Base-by-base conservation (phyloP, 139 green algal species). In the Chlorella sp. region DNA sequence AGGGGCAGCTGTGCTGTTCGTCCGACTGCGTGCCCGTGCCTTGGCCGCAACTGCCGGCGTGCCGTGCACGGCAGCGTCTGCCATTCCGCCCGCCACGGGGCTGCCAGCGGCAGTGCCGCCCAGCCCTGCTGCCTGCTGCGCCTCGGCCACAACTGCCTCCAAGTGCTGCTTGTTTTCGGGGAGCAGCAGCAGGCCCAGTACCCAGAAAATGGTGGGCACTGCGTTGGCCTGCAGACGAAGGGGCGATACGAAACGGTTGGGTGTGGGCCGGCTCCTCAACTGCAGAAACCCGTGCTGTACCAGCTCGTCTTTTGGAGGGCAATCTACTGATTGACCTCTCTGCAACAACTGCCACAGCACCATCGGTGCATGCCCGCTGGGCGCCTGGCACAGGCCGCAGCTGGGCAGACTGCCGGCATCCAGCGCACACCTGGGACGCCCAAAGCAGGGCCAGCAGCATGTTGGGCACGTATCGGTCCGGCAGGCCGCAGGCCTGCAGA, bases 381-480 rank as follows among this genome's bases (percentile, higher is more conserved):
- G n/a, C n/a, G n/a, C n/a, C n/a, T n/a, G n/a, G n/a, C n/a, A n/a
- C n/a, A n/a, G n/a, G n/a, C n/a, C n/a, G n/a, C n/a, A n/a, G n/a
- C n/a, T n/a, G n/a, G n/a, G n/a, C n/a, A n/a, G n/a, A n/a, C n/a
- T n/a, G n/a, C n/a, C n/a, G n/a, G n/a, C n/a, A n/a, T n/a, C n/a
- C n/a, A n/a, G n/a, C n/a, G n/a, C n/a, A 17, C 70, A 87, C 78
- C 83, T 95, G 90, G 0, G 88, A 92, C 0, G 94, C 94, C 94
- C 94, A 97, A 69, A 97, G 56, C 16, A 97, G 55, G 0, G 91
- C 89, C 71, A 97, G 88, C 68, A 96, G 84, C 74, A 96, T 84
- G 87, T 97, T 92, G 12, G 93, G 93, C 11, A 84, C 80, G 55
- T 90, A 85, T 0, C 34, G 41, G 7, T 60, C 23, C 0, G 70